A percentile compares a stretch with the other conserved stretches of the same genome.
phyloP scores from a whole-genome alignment of 176 grass and related monocot species.

The Calamus simplicifolius region DNA sequence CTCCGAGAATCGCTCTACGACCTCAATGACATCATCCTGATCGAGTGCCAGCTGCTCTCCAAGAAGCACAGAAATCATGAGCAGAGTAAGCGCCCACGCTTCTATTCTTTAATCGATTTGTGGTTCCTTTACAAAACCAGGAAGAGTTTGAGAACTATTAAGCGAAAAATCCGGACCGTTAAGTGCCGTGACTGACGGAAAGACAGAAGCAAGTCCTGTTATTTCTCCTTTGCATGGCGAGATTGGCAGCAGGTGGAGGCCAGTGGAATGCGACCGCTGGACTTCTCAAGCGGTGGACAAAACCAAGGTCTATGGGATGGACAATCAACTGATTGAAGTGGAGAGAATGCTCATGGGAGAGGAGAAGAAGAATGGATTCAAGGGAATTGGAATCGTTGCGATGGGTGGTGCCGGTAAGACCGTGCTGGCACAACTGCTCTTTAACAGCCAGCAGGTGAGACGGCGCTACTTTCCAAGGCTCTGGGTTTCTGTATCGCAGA shows the following conservation, averaged over 20 bases:
- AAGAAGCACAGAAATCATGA: neutral
- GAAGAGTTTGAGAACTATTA: constrained; percentile 17
- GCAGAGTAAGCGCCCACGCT: neutral
- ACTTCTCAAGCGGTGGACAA: constrained; percentile 16
- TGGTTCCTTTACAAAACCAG: constrained; percentile 21
- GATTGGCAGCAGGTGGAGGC: neutral
- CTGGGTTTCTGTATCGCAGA: constrained; percentile 38
- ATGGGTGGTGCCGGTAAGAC: constrained; percentile 15
- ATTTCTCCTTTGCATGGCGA: no score
- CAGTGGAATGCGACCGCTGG: constrained; percentile 21
- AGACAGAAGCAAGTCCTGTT: no score
- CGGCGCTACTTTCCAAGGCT: constrained; percentile 34
- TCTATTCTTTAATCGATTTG: constrained; percentile 2
- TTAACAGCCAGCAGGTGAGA: constrained; percentile 23
- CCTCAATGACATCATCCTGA: constrained; percentile 40
- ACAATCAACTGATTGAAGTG: constrained; percentile 20
- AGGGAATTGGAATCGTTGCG: constrained; percentile 33
- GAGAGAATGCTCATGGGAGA: constrained; percentile 23
- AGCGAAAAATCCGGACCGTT: constrained; percentile 2
- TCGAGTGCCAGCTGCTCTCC: constrained; percentile 25
- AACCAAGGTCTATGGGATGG: constrained; percentile 27
- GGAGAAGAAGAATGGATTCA: constrained; percentile 3
- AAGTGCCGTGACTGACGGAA: no score
- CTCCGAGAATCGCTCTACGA: constrained; percentile 40
- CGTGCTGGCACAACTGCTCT: constrained; percentile 30